Conservation (phyloP, 371 early-diverging fungal species). For the Mortierella sp. region DNA sequence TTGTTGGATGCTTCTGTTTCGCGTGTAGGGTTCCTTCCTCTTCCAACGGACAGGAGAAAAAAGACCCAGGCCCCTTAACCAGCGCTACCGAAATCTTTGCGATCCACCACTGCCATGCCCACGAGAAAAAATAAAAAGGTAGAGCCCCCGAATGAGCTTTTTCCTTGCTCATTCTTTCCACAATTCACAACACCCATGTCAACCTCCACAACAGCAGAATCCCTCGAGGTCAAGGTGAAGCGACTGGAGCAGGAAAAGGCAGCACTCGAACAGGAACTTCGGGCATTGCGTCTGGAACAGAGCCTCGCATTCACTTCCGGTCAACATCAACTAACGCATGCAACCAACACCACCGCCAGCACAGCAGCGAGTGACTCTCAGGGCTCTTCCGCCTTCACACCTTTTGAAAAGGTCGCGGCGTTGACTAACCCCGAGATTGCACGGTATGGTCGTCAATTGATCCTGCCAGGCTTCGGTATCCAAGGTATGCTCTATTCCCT, state of each 20-base stretch:
- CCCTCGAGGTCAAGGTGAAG: conserved; percentile 17
- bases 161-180: conserved; percentile 1
- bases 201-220: neutral
- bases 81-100: neutral
- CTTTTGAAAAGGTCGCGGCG: conserved; percentile 27
- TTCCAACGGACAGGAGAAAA: too few species aligned
- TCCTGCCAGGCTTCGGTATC: conserved; percentile 89
- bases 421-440: conserved; percentile 78
- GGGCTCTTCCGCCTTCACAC: neutral
- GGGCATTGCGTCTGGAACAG: conserved; percentile 31
- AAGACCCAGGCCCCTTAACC: conserved; percentile 9
- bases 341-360: neutral
- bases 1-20: too few species aligned
- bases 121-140: neutral
- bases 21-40: too few species aligned
- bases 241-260: conserved; percentile 44
- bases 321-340: neutral
- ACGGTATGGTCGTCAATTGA: conserved; percentile 95
- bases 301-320: neutral
- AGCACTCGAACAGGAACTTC: conserved; percentile 31
- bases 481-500: conserved; percentile 62
- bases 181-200: neutral
- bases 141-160: neutral
- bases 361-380: neutral
- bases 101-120: neutral